Evolutionary conservation across 768 basidiomycete species (phyloP).

Genomic region (Russula lepida): DNA sequence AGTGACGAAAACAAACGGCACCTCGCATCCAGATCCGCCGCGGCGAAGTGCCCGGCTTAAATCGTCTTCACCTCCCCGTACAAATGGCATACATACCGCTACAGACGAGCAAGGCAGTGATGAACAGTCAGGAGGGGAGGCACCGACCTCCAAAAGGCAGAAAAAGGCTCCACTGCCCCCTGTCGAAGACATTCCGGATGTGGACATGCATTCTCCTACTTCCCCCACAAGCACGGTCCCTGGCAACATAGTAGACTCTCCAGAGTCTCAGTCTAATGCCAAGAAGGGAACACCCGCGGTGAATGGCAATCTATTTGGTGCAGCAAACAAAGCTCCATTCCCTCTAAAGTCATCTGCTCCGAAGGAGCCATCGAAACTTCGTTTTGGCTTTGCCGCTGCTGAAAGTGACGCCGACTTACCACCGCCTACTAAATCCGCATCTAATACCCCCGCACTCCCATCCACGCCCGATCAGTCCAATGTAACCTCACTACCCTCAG

Average conservation of each 20-base stretch:
- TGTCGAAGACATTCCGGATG: slow-evolving; percentile 31
- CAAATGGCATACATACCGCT: slow-evolving; percentile 5
- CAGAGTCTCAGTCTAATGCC: slow-evolving; percentile 25
- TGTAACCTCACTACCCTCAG: not conserved
- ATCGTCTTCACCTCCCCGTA: slow-evolving; percentile 18
- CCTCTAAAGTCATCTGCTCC: slow-evolving; percentile 48
- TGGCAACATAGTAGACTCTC: slow-evolving; percentile 35
- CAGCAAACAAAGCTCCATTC: slow-evolving; percentile 24
- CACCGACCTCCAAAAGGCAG: slow-evolving; percentile 37
- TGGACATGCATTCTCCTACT: slow-evolving; percentile 25
- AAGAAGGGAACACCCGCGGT: slow-evolving; percentile 9
- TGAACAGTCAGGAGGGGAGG: slow-evolving; percentile 35
- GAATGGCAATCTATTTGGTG: slow-evolving; percentile 22
- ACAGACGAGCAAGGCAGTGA: slow-evolving; percentile 22
- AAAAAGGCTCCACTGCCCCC: slow-evolving; percentile 30
- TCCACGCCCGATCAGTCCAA: not conserved
- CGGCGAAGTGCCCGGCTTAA: slow-evolving; percentile 24
- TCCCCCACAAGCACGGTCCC: slow-evolving; percentile 26
- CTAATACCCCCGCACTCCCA: not conserved
- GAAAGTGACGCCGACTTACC: slow-evolving; percentile 29
- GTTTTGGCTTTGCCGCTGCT: slow-evolving; percentile 59
- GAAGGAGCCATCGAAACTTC: slow-evolving; percentile 71
- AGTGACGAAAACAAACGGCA: slow-evolving; percentile 18
- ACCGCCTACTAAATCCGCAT: slow-evolving; percentile 3
- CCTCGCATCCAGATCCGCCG: slow-evolving; percentile 15